Percentiles rank a stretch among this genome's conserved stretches.
Evolutionary conservation across 352 stramenopile genomes (phyloP).

Genomic region (Phytophthora nicotianae): DNA sequence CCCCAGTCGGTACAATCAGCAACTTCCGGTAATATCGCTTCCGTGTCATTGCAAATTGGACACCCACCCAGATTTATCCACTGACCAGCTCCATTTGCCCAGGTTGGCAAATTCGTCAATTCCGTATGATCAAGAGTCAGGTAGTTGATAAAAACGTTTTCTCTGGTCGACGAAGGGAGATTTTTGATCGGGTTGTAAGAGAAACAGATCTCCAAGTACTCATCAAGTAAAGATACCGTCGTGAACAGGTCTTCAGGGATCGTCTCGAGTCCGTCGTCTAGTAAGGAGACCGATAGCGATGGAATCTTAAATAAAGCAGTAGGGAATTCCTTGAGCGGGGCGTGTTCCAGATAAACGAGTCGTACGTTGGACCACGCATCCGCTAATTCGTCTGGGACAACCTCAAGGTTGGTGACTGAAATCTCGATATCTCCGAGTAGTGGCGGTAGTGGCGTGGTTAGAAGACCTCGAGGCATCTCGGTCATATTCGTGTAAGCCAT

Average conservation of each 20-base stretch:
- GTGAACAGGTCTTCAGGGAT: conserved; percentile 8
- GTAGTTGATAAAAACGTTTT: not conserved
- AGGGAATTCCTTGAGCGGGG: conserved; percentile 2
- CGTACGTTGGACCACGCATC: conserved; percentile 19
- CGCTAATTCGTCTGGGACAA: conserved; percentile 33
- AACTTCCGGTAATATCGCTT: not conserved
- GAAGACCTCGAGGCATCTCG: conserved; percentile 38
- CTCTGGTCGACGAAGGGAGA: not conserved
- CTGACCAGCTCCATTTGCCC: not conserved
- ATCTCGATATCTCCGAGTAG: conserved; percentile 59
- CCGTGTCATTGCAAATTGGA: not conserved
- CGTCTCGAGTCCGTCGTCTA: not conserved
- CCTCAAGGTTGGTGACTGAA: conserved; percentile 38
- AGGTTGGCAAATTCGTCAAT: not conserved
- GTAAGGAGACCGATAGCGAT: too few species aligned
- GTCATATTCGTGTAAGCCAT: conserved; percentile 61
- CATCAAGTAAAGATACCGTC: too few species aligned
- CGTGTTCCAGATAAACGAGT: conserved; percentile 4
- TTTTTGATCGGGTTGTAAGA: conserved; percentile 3
- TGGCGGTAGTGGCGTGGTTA: conserved; percentile 33
- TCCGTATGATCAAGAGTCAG: not conserved
- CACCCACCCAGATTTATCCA: not conserved
- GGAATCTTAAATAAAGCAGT: not conserved
- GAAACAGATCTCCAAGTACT: too few species aligned
- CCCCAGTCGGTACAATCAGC: not conserved